phyloP scores from a whole-genome alignment of 441 rosid genomes.

The Jatropha multifida region DNA sequence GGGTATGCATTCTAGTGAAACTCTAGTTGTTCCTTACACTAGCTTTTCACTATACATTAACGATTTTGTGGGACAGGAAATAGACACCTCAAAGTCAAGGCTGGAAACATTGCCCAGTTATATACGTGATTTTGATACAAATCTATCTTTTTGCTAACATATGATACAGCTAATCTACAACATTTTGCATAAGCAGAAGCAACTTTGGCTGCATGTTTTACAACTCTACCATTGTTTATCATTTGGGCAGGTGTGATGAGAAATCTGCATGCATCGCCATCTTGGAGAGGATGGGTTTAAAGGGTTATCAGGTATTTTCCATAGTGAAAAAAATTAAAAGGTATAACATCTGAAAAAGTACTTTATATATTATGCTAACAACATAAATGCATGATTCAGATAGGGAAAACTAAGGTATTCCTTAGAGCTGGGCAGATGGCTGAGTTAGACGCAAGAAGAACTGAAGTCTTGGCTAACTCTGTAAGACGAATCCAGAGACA shows the following conservation, averaged over 20 bases:
- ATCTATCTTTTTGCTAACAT: neutral
- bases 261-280: slow-evolving; percentile 80
- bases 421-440: slow-evolving; percentile 99
- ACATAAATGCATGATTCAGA: slow-evolving; percentile 43
- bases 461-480: slow-evolving; percentile 86
- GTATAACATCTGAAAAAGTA: neutral
- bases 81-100: neutral
- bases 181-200: neutral
- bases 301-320: slow-evolving; percentile 83
- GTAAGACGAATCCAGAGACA: slow-evolving; percentile 84
- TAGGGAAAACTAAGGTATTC: slow-evolving; percentile 91
- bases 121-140: neutral
- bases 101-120: slow-evolving; percentile 2
- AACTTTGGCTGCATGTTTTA: neutral
- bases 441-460: slow-evolving; percentile 83
- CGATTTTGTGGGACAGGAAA: neutral
- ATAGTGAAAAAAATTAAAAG: slow-evolving; percentile 11
- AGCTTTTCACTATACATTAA: neutral
- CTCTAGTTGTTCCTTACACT: neutral
- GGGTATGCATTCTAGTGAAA: slow-evolving; percentile 28
- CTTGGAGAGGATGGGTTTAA: slow-evolving; percentile 68
- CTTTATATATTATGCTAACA: neutral
- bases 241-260: slow-evolving; percentile 64
- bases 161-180: neutral
- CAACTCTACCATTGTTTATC: neutral